phyloP scores from a whole-genome alignment of 345 rosid genomes.

The Citrus hindsii region DNA sequence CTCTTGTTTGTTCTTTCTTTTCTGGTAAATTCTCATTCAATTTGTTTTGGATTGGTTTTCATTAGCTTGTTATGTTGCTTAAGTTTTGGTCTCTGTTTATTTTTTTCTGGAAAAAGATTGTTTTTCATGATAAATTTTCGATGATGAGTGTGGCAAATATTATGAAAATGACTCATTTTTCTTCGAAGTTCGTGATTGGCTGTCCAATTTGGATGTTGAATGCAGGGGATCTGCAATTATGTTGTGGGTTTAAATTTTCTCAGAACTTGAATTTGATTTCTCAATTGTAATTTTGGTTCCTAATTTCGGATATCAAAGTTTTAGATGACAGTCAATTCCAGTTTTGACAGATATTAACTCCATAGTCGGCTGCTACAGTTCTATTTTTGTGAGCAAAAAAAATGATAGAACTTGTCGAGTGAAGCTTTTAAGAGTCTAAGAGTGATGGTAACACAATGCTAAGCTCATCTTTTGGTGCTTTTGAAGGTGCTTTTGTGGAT shows the following conservation, averaged over 20 bases:
- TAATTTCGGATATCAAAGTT: neutral
- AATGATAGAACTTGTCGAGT: neutral
- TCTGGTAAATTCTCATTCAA: neutral
- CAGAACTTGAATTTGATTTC: neutral
- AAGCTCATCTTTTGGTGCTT: neutral
- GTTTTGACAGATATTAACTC: neutral
- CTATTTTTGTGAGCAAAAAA: neutral
- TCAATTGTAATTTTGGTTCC: neutral
- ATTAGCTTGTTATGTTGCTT: neutral
- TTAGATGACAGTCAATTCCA: neutral
- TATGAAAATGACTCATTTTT: neutral
- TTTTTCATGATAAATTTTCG: neutral
- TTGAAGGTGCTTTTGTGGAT: neutral
- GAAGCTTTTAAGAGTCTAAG: neutral
- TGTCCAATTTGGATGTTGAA: neutral
- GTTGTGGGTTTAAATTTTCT: neutral
- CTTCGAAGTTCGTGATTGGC: neutral
- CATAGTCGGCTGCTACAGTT: neutral
- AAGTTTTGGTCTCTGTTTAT: slow-evolving; percentile 12
- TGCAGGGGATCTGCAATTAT: slow-evolving; percentile 5
- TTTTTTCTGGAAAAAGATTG: neutral
- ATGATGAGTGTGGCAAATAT: neutral
- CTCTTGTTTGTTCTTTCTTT: neutral
- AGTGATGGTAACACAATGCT: neutral
- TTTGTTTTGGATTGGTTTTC: neutral